phyloP scores from a whole-genome alignment of 2,329 filamentous ascomycete species.

The Microascus cirrosus region DNA sequence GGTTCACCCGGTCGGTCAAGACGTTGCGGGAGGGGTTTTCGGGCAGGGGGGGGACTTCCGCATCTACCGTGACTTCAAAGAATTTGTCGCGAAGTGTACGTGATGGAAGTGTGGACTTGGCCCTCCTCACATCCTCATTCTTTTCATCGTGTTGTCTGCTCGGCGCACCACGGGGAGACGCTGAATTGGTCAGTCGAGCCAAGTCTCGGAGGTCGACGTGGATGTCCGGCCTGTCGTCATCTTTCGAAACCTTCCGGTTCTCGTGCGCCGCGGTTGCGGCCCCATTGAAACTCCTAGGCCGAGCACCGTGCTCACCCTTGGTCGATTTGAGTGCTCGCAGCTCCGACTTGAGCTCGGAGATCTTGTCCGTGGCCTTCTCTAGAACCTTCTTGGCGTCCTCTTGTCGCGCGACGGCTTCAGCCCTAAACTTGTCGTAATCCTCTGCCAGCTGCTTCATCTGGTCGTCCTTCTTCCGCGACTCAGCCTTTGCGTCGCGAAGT shows the following conservation, averaged over 20 bases:
- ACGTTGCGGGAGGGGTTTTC: background rate
- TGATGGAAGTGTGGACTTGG: conserved; percentile 3
- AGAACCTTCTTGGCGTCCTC: conserved; percentile 43
- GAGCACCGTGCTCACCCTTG: background rate
- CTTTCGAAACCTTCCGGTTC: conserved; percentile 5
- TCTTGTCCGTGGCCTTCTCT: conserved; percentile 44
- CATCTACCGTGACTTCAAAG: conserved; percentile 15
- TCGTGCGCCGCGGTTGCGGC: conserved; percentile 1
- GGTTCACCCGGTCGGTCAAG: conserved; percentile 5
- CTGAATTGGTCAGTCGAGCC: conserved; percentile 3
- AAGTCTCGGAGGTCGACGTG: conserved; percentile 3
- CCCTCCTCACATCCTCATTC: conserved; percentile 6
- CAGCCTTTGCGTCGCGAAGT: conserved; percentile 30
- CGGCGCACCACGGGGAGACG: background rate
- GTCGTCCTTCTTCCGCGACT: conserved; percentile 33
- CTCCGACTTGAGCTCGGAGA: conserved; percentile 43
- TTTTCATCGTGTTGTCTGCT: background rate
- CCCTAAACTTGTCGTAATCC: conserved; percentile 43
- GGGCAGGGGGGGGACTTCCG: conserved; percentile 2
- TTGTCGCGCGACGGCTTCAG: conserved; percentile 40
- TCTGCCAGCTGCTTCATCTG: conserved; percentile 35
- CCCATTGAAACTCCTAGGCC: conserved; percentile 3
- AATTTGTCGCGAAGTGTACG: conserved; percentile 23
- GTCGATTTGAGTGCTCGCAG: conserved; percentile 24
- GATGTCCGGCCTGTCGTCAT: background rate